Evolutionary conservation across 306 rosid species (phyloP), one percentile per base, ranked within the genome.

Genomic region (Trifolium pratense): DNA sequence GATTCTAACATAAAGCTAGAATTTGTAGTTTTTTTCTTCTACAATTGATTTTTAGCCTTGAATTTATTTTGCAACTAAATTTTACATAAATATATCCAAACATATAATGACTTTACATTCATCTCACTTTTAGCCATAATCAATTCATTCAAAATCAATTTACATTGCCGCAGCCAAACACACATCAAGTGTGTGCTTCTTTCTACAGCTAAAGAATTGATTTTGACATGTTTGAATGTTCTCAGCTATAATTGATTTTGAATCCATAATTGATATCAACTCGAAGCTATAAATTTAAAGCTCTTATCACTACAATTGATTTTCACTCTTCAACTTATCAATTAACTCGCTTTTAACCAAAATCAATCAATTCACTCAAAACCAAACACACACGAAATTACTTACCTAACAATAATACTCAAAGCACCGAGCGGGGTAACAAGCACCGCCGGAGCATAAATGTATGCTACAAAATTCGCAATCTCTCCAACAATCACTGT

Each of bases 371-470:
- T 52, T 52, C 58, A 52, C 15, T 55, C 32, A 18, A 52, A 53
- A 20, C 14, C 29, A 49, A 23, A 56, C 16, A 56, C 7, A 25
- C 3, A 10, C 15, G 57, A 20, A 55, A 21, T 23, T 56, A n/a
- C 9, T 59, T 81, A 92, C 97, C 97, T 92, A 21, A 92, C 96
- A 80, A 92, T 92, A 72, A 92, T 92, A 84, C 97, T 92, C 81
- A 92, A 82, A 42, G 97, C 97, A 73, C 97, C 97, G 17, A 92
- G 96, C 7, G 97, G 97, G 0, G 96, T 89, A 59, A 92, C 97
- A 39, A 92, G 96, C 73, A 80, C 91, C 3, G 97, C 97, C 5
- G 97, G 97, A 13, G 97, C 93, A 31, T 83, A 92, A 42, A 89
- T 71, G 52, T 92, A 92, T 15, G 96, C 97, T 43, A 89, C 90